Percentiles rank a stretch among this genome's conserved stretches.
These are phyloP conservation scores for Cytospora mali DNA, from an alignment of 2,329 filamentous ascomycete genomes.

Conservation along the genomic window DNA sequence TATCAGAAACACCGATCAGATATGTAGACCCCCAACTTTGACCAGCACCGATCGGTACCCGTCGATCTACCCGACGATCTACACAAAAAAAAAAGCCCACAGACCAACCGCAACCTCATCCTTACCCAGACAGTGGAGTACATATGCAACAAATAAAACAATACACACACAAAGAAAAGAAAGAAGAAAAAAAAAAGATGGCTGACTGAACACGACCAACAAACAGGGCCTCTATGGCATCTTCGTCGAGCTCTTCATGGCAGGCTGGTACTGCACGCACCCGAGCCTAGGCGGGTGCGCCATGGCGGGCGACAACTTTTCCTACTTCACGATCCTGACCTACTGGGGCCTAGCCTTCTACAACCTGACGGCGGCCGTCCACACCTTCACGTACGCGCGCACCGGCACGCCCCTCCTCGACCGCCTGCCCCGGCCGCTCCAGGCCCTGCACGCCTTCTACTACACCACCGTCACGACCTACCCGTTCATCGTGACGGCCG, in stretches of 20 bases:
- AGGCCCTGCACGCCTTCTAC: conserved; percentile 65
- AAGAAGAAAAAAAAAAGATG: neutral
- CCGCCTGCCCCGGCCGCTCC: conserved; percentile 61
- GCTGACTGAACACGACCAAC: neutral
- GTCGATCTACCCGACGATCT: conserved; percentile 1
- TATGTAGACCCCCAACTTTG: neutral
- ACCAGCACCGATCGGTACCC: neutral
- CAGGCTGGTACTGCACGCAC: conserved; percentile 66
- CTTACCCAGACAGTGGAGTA: neutral
- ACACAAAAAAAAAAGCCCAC: conserved; percentile 4
- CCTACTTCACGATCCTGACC: conserved; percentile 80
- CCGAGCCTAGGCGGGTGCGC: conserved; percentile 45
- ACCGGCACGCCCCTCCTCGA: conserved; percentile 58
- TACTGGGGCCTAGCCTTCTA: conserved; percentile 87
- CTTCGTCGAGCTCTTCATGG: conserved; percentile 67
- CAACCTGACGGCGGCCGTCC: conserved; percentile 66
- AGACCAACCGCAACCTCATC: neutral
- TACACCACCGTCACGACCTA: conserved; percentile 65
- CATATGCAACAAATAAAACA: neutral
- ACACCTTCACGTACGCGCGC: conserved; percentile 69
- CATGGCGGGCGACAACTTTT: conserved; percentile 62
- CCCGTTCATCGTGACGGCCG: conserved; percentile 70
- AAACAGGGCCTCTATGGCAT: conserved; percentile 67
- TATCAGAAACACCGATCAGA: too few relatives aligned
- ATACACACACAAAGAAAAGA: neutral